Percentiles rank a stretch among this genome's conserved stretches.
phyloP scores from a whole-genome alignment of 2,329 filamentous ascomycete genomes.

The Sporothrix sp. region DNA sequence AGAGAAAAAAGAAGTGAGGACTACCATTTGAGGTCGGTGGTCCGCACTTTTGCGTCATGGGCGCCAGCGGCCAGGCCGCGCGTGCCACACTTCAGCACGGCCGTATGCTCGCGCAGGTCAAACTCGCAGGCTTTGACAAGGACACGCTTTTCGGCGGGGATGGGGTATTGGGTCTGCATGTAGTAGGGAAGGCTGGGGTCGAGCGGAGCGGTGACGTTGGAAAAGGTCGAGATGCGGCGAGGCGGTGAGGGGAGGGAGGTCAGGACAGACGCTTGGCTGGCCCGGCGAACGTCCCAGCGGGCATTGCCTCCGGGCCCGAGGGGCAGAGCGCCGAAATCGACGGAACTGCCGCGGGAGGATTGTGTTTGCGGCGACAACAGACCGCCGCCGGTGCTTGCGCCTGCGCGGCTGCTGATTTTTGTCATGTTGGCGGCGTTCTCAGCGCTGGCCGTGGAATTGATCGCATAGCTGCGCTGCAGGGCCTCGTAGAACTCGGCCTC shows the following conservation, averaged over 20 bases:
- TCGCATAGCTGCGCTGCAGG: not conserved
- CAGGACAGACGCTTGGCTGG: conserved; percentile 18
- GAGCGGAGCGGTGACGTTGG: not conserved
- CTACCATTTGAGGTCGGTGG: conserved; percentile 40
- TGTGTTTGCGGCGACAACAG: too few species aligned
- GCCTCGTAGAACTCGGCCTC: conserved; percentile 17
- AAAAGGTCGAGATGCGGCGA: not conserved
- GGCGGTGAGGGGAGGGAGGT: not conserved
- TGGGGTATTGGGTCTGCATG: conserved; percentile 17
- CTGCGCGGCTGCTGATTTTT: not conserved
- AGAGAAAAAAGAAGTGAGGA: not conserved
- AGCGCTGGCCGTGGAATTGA: too few species aligned
- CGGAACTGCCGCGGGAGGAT: not conserved
- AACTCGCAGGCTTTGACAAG: conserved; percentile 49
- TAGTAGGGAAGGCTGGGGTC: conserved; percentile 10
- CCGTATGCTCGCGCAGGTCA: conserved; percentile 41
- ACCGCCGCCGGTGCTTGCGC: too few species aligned
- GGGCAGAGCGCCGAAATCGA: conserved; percentile 27
- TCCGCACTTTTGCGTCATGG: conserved; percentile 37
- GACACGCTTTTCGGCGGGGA: conserved; percentile 45
- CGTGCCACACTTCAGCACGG: conserved; percentile 44
- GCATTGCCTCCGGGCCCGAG: conserved; percentile 36
- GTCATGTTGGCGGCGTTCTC: too few species aligned
- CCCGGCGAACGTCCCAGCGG: conserved; percentile 27
- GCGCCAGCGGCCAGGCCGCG: conserved; percentile 38